These are phyloP conservation scores for Heteromeles arbutifolia DNA, from an alignment of 306 rosid genomes.

Conservation along the genomic window DNA sequence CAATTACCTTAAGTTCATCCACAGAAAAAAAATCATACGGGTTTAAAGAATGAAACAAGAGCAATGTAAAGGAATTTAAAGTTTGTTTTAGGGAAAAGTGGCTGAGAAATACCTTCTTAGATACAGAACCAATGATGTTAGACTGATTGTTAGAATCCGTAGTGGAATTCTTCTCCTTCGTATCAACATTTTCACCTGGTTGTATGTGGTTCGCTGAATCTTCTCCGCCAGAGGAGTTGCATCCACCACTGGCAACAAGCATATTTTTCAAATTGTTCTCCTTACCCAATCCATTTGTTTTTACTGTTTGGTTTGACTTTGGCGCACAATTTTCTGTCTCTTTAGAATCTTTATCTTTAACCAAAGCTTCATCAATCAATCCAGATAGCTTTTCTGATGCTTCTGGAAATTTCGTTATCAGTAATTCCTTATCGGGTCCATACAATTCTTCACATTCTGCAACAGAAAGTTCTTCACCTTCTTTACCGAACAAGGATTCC, in stretches of 20 bases:
- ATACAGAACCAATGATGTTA: slow-evolving; percentile 34
- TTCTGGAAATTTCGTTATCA: slow-evolving; percentile 29
- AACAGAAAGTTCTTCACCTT: slow-evolving; percentile 55
- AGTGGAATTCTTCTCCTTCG: slow-evolving; percentile 39
- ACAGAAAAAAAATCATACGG: neutral
- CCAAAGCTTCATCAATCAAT: slow-evolving; percentile 20
- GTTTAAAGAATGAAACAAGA: neutral
- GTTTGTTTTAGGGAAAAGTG: neutral
- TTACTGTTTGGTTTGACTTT: slow-evolving; percentile 28
- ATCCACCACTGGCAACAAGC: slow-evolving; percentile 14
- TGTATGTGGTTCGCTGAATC: slow-evolving; percentile 26
- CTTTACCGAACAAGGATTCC: slow-evolving; percentile 35
- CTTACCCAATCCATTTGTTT: slow-evolving; percentile 28
- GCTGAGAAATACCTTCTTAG: slow-evolving; percentile 50
- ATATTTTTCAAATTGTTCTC: slow-evolving; percentile 24
- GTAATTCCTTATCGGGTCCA: slow-evolving; percentile 77
- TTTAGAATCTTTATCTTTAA: slow-evolving; percentile 21
- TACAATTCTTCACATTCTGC: slow-evolving; percentile 83
- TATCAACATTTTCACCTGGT: slow-evolving; percentile 21
- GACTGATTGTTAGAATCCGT: slow-evolving; percentile 30
- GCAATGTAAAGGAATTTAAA: neutral
- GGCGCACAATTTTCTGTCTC: slow-evolving; percentile 19
- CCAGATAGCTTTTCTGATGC: slow-evolving; percentile 26
- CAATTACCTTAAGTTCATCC: neutral
- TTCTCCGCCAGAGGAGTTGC: slow-evolving; percentile 23